Conservation (phyloP, 2,329 filamentous ascomycete genomes). For the Alternaria triticimaculans region DNA sequence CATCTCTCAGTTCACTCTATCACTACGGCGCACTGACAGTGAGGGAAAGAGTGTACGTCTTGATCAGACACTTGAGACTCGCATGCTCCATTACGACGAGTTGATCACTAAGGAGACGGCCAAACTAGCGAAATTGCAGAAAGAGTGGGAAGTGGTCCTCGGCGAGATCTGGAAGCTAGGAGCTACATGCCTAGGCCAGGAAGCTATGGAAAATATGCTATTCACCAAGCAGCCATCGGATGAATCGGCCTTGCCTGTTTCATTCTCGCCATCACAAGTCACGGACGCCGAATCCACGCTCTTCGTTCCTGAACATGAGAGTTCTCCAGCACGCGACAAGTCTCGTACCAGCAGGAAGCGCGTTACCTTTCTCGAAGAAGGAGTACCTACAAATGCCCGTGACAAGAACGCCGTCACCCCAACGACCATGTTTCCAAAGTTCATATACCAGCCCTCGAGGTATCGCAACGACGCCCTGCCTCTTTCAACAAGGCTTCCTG, state of each 20-base stretch:
- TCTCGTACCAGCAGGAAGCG: conserved; percentile 20
- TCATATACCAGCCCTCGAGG: conserved; percentile 24
- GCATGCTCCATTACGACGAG: conserved; percentile 29
- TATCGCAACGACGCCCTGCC: conserved; percentile 10
- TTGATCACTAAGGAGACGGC: conserved; percentile 24
- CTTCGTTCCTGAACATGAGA: conserved; percentile 25
- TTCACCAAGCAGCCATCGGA: conserved; percentile 9
- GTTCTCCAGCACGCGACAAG: conserved; percentile 1
- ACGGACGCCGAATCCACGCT: conserved; percentile 18
- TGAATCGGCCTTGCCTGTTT: background rate
- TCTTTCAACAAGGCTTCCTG: conserved; percentile 15
- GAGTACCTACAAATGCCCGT: background rate
- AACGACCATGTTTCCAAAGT: conserved; percentile 18
- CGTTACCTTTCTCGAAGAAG: conserved; percentile 30
- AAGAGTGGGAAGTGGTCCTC: conserved; percentile 34
- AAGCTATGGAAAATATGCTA: conserved; percentile 26
- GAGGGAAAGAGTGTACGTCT: conserved; percentile 15
- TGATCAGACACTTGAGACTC: conserved; percentile 22
- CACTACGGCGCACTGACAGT: conserved; percentile 9
- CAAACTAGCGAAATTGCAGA: conserved; percentile 28
- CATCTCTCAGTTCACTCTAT: conserved; percentile 25
- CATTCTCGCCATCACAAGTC: conserved; percentile 1
- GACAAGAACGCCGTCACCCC: background rate
- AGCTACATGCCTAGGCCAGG: conserved; percentile 28
- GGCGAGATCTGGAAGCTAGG: conserved; percentile 43